These are phyloP conservation scores for Arabidopsis lyrata DNA, from an alignment of 441 rosid genomes.

Conservation along the genomic window DNA sequence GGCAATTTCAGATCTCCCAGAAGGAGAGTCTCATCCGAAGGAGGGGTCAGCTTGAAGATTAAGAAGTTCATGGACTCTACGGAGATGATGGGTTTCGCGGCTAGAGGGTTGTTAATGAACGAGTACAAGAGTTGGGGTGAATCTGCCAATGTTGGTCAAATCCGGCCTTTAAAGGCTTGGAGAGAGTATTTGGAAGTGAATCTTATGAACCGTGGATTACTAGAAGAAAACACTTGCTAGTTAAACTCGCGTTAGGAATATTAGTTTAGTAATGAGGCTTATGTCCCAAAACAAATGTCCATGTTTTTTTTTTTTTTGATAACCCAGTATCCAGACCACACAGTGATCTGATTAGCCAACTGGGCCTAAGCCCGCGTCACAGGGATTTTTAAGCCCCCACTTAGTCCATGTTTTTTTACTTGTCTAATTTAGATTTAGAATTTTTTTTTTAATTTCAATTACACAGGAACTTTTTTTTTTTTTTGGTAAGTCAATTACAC, in stretches of 20 bases:
- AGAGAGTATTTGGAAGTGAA: slow-evolving; percentile 58
- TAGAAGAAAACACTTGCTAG: slow-evolving; percentile 2
- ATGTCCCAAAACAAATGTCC: not conserved
- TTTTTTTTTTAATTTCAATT: not conserved
- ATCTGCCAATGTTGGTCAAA: slow-evolving; percentile 17
- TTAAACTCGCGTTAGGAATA: slow-evolving; percentile 13
- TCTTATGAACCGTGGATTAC: slow-evolving; percentile 43
- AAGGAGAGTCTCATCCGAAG: slow-evolving; percentile 49
- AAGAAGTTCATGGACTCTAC: slow-evolving; percentile 62
- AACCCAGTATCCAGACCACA: too few relatives aligned
- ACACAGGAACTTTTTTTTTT: not conserved
- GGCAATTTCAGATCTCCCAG: slow-evolving; percentile 30
- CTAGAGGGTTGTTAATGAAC: slow-evolving; percentile 63
- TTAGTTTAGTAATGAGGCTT: slow-evolving; percentile 17
- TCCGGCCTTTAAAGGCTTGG: slow-evolving; percentile 69
- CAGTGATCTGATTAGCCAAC: too few relatives aligned
- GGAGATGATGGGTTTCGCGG: slow-evolving; percentile 81
- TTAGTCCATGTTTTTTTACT: not conserved
- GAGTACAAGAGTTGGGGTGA: slow-evolving; percentile 35
- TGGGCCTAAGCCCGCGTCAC: too few relatives aligned
- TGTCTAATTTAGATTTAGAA: not conserved
- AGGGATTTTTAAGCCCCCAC: too few relatives aligned
- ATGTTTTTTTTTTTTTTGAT: slow-evolving; percentile 6
- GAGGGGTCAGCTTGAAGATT: slow-evolving; percentile 54
- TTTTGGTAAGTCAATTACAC: too few relatives aligned